Evolutionary conservation across 495 filamentous ascomycete species (phyloP), one percentile per base, ranked within the genome.

Genomic region (Sabuloglossum arenarium): DNA sequence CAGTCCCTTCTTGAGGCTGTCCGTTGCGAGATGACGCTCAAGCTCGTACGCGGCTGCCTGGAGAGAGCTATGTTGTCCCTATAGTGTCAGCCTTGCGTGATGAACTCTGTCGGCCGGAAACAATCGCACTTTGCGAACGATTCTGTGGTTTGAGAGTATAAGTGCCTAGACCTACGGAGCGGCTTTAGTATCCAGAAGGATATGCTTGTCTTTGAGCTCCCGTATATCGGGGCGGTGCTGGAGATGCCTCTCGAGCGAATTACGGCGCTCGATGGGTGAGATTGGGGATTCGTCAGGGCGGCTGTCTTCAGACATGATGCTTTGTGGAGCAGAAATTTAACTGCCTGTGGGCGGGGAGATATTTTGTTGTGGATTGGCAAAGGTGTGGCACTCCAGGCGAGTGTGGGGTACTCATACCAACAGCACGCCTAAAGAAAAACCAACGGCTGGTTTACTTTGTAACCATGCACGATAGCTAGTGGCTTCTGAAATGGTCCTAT

Each of bases 231-330:
- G 88, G 37, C 88, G 83, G 56, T 77, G 78, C 63, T 82, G 78
- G 57, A 94, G 76, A 62, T 89, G 85, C 62, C 84, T 86, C 69
- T 91, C 86, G 30, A 95, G 79, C n/a, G 84, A 88, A 71, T 93
- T 82, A 68, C 85, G 85, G 61, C 88, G 82, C 61, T 80, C 80
- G 58, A 76, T 70, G 55, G 84, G 78, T n/a, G 84, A 81, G 68
- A 85, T 84, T 61, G 77, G 74, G 3, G 74, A 74, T 60, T 75
- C 69, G 66, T 82, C 76, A 61, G 79, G 30, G 14, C 16, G 14
- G 16, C n/a, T 9, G 6, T 56, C 37, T 37, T 56, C 31, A 19
- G 31, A 27, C 54, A 56, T 56, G 24, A 43, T 50, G 31, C 37
- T 56, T 23, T 21, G 32, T 56, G 9, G 23, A 19, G 54, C 30